Evolutionary conservation across 495 filamentous ascomycete genomes (phyloP), one percentile per base, ranked within the genome.

Genomic region (Tricharina praecox): DNA sequence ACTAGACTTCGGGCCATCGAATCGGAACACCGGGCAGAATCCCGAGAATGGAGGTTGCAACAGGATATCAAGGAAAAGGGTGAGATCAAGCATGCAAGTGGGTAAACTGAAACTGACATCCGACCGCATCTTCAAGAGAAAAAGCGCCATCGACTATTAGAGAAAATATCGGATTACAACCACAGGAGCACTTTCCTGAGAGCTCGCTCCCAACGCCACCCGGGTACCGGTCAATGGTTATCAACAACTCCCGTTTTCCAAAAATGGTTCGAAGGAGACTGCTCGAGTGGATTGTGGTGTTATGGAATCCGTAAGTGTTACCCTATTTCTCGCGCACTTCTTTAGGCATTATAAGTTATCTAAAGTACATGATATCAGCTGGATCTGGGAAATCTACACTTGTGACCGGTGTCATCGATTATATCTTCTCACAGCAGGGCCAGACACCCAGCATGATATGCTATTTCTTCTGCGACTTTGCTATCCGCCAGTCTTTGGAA

Each of bases 291-390:
- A 15, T 26, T 50, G 11, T 50, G 49, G 49, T 50, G 49, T 18
- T 30, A 47, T 37, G 48, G 51, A 51, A 53, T 53, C 33, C 48
- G 51, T 53, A 47, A 33, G 51, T 49, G 23, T 26, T n/a, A 11
- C n/a, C n/a, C n/a, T n/a, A n/a, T n/a, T n/a, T n/a, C n/a, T n/a
- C n/a, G n/a, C n/a, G n/a, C n/a, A n/a, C n/a, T n/a, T n/a, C n/a
- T n/a, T n/a, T n/a, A n/a, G n/a, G n/a, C n/a, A n/a, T n/a, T n/a
- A n/a, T n/a, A n/a, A n/a, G n/a, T n/a, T n/a, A n/a, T n/a, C n/a
- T n/a, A n/a, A n/a, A n/a, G n/a, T n/a, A n/a, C n/a, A n/a, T n/a
- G n/a, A n/a, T n/a, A n/a, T n/a, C 28, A 53, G 49, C 49, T 43
- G 52, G 52, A 4, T 52, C 37, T 4, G 52, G 52, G 10, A 53